Percentiles rank a stretch among this genome's conserved stretches.
phyloP scores from a whole-genome alignment of 2,329 filamentous ascomycete species.

The Apiospora hydei region DNA sequence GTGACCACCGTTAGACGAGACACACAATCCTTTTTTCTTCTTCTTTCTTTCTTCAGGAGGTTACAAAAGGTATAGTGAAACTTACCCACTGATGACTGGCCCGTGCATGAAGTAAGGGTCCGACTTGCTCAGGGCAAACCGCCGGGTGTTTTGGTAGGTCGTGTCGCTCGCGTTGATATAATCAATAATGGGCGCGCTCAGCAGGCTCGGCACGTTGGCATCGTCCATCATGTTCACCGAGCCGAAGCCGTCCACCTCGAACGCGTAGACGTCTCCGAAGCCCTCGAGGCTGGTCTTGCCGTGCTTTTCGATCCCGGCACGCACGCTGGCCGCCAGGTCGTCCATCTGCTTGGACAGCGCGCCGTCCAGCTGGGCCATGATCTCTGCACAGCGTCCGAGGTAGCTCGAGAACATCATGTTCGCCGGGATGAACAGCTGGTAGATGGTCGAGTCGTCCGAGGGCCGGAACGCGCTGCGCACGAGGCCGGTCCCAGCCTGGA shows the following conservation, averaged over 20 bases:
- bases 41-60: neutral
- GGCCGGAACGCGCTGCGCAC: conserved; percentile 89
- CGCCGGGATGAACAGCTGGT: conserved; percentile 86
- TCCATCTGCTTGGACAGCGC: conserved; percentile 62
- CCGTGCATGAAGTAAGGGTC: conserved; percentile 83
- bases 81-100: conserved; percentile 62
- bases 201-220: conserved; percentile 72
- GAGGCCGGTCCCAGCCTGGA: conserved; percentile 79
- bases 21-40: neutral
- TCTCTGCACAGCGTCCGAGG: conserved; percentile 56
- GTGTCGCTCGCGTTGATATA: conserved; percentile 65
- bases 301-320: conserved; percentile 65
- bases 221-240: conserved; percentile 73
- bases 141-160: conserved; percentile 80
- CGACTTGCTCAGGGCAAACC: conserved; percentile 75
- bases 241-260: conserved; percentile 79
- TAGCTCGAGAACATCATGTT: conserved; percentile 84
- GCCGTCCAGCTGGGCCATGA: conserved; percentile 52
- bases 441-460: conserved; percentile 85
- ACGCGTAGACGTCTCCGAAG: conserved; percentile 76
- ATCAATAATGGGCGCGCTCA: conserved; percentile 70
- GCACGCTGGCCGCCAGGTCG: conserved; percentile 67
- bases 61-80: neutral
- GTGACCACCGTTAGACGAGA: neutral
- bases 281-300: conserved; percentile 54